Percentiles rank a stretch among this genome's conserved stretches.
Conservation (phyloP, 1,139 yeast species). For the Yamadazyma jaroonii region DNA sequence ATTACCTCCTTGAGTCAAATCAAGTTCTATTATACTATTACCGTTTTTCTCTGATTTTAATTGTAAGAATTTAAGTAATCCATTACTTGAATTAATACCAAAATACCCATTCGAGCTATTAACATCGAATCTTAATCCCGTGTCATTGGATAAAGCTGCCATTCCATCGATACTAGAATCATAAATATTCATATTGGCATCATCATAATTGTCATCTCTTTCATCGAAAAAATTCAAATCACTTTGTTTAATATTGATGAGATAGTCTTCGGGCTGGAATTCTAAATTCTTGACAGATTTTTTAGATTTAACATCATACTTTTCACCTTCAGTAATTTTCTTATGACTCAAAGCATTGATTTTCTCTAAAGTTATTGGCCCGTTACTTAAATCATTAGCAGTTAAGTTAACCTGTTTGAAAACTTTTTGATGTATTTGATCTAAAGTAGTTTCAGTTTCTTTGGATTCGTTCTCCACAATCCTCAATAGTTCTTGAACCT, state of each 20-base stretch:
- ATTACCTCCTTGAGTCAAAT: constrained; percentile 8
- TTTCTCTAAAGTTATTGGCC: constrained; percentile 18
- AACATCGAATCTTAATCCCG: constrained; percentile 29
- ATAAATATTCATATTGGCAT: constrained; percentile 13
- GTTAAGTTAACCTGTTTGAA: constrained; percentile 18
- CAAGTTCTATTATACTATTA: constrained; percentile 18
- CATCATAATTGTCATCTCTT: constrained; percentile 15
- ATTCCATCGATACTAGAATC: constrained; percentile 43
- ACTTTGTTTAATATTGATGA: constrained; percentile 18
- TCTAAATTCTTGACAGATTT: constrained; percentile 10
- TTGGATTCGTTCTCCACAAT: constrained; percentile 13
- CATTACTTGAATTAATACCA: constrained; percentile 62
- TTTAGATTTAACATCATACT: constrained; percentile 1
- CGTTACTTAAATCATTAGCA: constrained; percentile 15
- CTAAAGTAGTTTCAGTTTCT: constrained; percentile 6
- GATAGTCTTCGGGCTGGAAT: constrained; percentile 21
- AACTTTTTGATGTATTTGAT: constrained; percentile 10
- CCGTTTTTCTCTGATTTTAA: constrained; percentile 19
- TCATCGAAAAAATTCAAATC: constrained; percentile 21
- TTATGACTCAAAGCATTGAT: constrained; percentile 18
- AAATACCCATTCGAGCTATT: constrained; percentile 55
- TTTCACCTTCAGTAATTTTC: constrained; percentile 12
- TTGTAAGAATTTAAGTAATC: constrained; percentile 26
- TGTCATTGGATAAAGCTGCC: constrained; percentile 41
- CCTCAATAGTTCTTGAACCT: constrained; percentile 17